Evolutionary conservation across 2,329 filamentous ascomycete species (phyloP).

Genomic region (Botrytis byssoidea): DNA sequence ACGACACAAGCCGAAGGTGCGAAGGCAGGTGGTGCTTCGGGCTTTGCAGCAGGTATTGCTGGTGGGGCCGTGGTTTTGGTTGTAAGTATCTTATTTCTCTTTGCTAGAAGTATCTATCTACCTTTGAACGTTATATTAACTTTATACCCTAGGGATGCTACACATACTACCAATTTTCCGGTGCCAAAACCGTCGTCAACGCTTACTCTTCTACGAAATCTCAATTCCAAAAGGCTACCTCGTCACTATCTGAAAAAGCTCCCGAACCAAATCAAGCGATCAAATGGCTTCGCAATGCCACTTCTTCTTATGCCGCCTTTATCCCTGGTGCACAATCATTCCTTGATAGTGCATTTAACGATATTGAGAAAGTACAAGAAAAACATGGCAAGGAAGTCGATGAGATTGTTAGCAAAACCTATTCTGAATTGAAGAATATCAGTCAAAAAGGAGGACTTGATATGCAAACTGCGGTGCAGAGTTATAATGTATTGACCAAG

Average conservation of each 20-base stretch:
- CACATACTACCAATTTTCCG: constrained; percentile 54
- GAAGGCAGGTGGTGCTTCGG: constrained; percentile 39
- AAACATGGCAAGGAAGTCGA: constrained; percentile 71
- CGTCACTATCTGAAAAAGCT: constrained; percentile 60
- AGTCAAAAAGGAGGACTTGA: constrained; percentile 56
- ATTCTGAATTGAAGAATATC: constrained; percentile 62
- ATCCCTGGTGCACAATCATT: constrained; percentile 69
- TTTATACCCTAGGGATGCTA: constrained; percentile 44
- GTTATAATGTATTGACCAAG: constrained; percentile 62
- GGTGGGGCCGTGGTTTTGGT: constrained; percentile 49
- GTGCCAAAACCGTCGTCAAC: constrained; percentile 43
- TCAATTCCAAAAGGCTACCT: constrained; percentile 58
- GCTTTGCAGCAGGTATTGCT: constrained; percentile 48
- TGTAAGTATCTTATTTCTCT: constrained; percentile 26
- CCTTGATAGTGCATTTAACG: constrained; percentile 67
- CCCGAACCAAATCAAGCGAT: constrained; percentile 67
- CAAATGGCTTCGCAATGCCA: constrained; percentile 62
- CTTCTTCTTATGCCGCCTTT: constrained; percentile 67
- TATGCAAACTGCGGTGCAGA: constrained; percentile 59
- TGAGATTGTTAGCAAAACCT: constrained; percentile 64
- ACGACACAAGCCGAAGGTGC: constrained; percentile 31
- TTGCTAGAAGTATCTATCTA: background rate
- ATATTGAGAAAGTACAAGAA: constrained; percentile 64
- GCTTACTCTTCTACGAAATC: constrained; percentile 55
- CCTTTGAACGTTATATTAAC: constrained; percentile 1